These are phyloP conservation scores for Chytriomyces sp. DNA, from an alignment of 192 early-diverging fungal species.

Conservation along the genomic window DNA sequence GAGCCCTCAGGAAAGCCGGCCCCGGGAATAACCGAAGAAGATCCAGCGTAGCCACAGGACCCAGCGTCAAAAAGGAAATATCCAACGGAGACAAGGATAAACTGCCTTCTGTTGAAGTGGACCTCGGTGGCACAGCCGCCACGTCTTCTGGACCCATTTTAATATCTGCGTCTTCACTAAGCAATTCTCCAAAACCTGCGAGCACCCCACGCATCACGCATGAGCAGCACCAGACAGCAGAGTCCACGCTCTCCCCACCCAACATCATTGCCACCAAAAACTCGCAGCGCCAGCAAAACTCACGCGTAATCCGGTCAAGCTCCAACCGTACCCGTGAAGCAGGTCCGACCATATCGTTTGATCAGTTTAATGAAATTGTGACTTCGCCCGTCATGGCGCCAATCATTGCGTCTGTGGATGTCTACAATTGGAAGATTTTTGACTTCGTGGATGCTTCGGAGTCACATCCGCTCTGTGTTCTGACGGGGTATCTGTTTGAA, in stretches of 20 bases:
- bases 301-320: neutral
- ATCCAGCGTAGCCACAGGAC: neutral
- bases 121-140: neutral
- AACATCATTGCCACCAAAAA: constrained; percentile 16
- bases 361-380: constrained; percentile 27
- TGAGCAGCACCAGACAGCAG: too few species aligned
- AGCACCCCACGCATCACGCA: too few species aligned
- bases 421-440: constrained; percentile 57
- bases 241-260: neutral
- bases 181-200: too few species aligned
- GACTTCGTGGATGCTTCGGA: constrained; percentile 43
- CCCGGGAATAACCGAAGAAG: constrained; percentile 8
- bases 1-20: constrained; percentile 21
- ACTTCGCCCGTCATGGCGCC: constrained; percentile 31
- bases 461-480: constrained; percentile 33
- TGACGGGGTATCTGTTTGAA: constrained; percentile 49
- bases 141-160: too few species aligned
- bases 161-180: too few species aligned
- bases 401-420: constrained; percentile 30
- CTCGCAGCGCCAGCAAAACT: neutral
- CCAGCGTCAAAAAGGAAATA: constrained; percentile 11
- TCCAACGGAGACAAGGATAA: neutral
- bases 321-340: neutral
- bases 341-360: constrained; percentile 1
- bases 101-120: neutral